phyloP scores from a whole-genome alignment of 208 protist species.

The Acanthamoeba culbertsoni region DNA sequence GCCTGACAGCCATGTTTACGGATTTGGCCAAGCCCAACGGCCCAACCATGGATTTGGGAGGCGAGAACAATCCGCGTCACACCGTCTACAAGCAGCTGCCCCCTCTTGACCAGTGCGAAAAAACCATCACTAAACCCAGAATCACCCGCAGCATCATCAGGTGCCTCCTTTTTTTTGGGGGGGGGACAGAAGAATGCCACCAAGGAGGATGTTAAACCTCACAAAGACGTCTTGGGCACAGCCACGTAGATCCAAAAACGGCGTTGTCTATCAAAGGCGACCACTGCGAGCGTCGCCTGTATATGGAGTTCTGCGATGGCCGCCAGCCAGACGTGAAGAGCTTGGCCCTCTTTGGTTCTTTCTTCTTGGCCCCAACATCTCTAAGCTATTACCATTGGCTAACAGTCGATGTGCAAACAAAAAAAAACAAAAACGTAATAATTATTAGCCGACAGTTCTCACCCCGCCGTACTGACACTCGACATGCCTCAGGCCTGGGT shows the following conservation, averaged over 20 bases:
- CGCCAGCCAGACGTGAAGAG: not conserved
- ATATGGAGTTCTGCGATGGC: not conserved
- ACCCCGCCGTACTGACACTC: not conserved
- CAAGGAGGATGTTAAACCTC: not conserved
- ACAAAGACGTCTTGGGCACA: too few relatives aligned
- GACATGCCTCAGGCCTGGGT: not conserved
- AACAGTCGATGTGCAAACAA: not conserved
- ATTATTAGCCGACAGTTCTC: not conserved
- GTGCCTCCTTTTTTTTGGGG: not conserved
- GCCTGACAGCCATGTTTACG: not conserved
- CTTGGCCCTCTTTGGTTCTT: not conserved
- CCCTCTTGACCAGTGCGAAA: not conserved
- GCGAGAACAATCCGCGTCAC: not conserved
- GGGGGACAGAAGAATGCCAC: not conserved
- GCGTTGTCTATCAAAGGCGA: not conserved
- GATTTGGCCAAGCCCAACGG: not conserved
- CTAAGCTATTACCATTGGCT: too few relatives aligned
- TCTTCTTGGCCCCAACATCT: not conserved
- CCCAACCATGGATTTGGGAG: not conserved
- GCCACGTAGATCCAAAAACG: not conserved
- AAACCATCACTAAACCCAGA: not conserved
- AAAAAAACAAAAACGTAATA: not conserved
- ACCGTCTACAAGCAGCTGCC: not conserved
- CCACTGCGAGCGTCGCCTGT: not conserved
- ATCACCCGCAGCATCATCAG: not conserved